Base-by-base conservation (phyloP, 306 rosid species). In the Cicer bijugum region DNA sequence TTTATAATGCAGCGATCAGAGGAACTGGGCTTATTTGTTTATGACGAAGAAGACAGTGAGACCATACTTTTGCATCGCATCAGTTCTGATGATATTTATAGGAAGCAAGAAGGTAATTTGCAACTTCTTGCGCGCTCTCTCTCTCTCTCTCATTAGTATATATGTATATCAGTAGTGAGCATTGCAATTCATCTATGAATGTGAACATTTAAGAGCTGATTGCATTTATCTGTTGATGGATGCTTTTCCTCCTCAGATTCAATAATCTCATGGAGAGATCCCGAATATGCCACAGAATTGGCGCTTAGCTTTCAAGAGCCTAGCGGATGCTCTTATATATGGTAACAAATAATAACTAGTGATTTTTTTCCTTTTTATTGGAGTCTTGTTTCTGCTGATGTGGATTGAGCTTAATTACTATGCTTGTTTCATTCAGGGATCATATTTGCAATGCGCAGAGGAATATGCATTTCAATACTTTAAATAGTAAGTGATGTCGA, bases 281-380 rank as follows among this genome's bases (percentile, higher is more conserved):
- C 92, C 16, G 97, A 93, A 76, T 85, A 85, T 88, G 87, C 97
- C 39, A 86, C 97, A 10, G 98, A 93, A 71, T 74, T 93, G 81
- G 98, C 98, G 19, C 98, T 93, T 78, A 93, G 98, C 84, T 93
- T 93, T 81, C 98, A 93, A 82, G 98, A 93, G 88, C 71, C 89
- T 50, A 91, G 89, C 0, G 98, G 98, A 75, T 93, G 98, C 74
- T 80, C 89, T 65, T 91, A 88, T 83, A 88, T 93, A 76, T 93
- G 98, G 98, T 93, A 85, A 78, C 43, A 11, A 52, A 74, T 11
- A 65, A 71, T 71, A 72, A 58, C 35, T 45, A 53, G 43, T 67
- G 74, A 28, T 16, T 46, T 40, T 53, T 19, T 20, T n/a, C 57
- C 38, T 19, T 43, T 8, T 72, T 47, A 39, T 20, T 35, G 16